Evolutionary conservation across 345 rosid genomes (phyloP).

Genomic region (Gynandropsis gynandra): DNA sequence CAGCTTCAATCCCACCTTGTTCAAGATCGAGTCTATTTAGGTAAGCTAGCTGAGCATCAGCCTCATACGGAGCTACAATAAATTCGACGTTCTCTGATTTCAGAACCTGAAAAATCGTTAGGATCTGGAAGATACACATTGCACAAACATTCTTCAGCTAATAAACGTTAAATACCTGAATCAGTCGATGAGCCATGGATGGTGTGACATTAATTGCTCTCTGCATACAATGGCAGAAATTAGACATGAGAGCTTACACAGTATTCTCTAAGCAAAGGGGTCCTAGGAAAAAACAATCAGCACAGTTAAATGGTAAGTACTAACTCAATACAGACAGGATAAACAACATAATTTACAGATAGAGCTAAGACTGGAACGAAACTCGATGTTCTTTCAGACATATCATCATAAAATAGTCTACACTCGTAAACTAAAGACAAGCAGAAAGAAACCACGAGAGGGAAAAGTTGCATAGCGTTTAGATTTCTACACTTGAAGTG

Average conservation of each 20-base stretch:
- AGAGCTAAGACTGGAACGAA: slow-evolving; percentile 9
- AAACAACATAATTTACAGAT: slow-evolving; percentile 1
- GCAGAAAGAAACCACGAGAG: not conserved
- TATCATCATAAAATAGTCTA: slow-evolving; percentile 5
- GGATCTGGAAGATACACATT: slow-evolving; percentile 12
- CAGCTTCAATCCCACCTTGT: slow-evolving; percentile 72
- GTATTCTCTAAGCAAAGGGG: not conserved
- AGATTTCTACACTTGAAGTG: not conserved
- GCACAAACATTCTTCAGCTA: not conserved
- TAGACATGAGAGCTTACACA: slow-evolving; percentile 15
- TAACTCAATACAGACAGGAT: not conserved
- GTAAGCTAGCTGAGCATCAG: slow-evolving; percentile 92
- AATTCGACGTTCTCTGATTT: slow-evolving; percentile 69
- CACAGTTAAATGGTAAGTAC: not conserved
- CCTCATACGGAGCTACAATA: slow-evolving; percentile 94
- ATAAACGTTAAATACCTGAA: slow-evolving; percentile 44
- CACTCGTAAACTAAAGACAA: not conserved
- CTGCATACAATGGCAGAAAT: slow-evolving; percentile 29
- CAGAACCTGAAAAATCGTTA: slow-evolving; percentile 46
- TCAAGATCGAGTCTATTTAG: slow-evolving; percentile 52
- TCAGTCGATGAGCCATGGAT: slow-evolving; percentile 63
- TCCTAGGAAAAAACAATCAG: slow-evolving; percentile 2
- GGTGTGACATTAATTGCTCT: slow-evolving; percentile 78
- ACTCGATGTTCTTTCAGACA: not conserved
- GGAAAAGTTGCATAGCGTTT: not conserved